Evolutionary conservation across 805 yeast genomes (phyloP).

Genomic region (Cyberlindnera lachancei): DNA sequence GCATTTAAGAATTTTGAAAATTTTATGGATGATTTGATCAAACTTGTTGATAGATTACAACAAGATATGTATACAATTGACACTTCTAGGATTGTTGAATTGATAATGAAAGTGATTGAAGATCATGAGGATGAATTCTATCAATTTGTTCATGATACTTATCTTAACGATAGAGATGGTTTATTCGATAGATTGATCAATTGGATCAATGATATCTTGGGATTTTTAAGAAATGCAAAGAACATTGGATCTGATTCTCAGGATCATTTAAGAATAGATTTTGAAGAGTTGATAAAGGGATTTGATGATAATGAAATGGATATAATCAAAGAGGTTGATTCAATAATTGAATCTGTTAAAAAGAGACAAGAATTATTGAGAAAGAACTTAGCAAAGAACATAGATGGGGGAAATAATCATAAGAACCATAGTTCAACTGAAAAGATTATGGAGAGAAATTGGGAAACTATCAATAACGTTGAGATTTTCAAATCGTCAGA

Average conservation of each 20-base stretch:
- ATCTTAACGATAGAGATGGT: conserved; percentile 63
- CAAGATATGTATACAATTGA: conserved; percentile 44
- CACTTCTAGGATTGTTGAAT: conserved; percentile 58
- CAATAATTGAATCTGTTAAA: conserved; percentile 29
- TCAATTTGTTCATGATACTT: conserved; percentile 73
- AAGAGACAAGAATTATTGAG: conserved; percentile 27
- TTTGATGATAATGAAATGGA: conserved; percentile 20
- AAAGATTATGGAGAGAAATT: conserved; percentile 27
- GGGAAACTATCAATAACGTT: conserved; percentile 36
- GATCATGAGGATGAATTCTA: conserved; percentile 69
- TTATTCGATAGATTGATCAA: conserved; percentile 62
- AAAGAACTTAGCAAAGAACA: conserved; percentile 22
- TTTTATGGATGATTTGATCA: conserved; percentile 62
- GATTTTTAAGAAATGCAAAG: conserved; percentile 57
- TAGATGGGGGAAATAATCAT: too few species aligned
- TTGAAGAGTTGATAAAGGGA: conserved; percentile 28
- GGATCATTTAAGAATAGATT: conserved; percentile 33
- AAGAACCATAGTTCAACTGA: conserved; percentile 6
- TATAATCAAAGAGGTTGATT: conserved; percentile 32
- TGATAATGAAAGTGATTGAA: conserved; percentile 56
- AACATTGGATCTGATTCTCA: conserved; percentile 24
- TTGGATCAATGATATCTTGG: conserved; percentile 68
- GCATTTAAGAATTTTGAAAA: conserved; percentile 56
- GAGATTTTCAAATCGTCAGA: conserved; percentile 36
- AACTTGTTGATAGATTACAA: conserved; percentile 41